phyloP scores from a whole-genome alignment of 805 yeast species.

The Lachancea thermotolerans region DNA sequence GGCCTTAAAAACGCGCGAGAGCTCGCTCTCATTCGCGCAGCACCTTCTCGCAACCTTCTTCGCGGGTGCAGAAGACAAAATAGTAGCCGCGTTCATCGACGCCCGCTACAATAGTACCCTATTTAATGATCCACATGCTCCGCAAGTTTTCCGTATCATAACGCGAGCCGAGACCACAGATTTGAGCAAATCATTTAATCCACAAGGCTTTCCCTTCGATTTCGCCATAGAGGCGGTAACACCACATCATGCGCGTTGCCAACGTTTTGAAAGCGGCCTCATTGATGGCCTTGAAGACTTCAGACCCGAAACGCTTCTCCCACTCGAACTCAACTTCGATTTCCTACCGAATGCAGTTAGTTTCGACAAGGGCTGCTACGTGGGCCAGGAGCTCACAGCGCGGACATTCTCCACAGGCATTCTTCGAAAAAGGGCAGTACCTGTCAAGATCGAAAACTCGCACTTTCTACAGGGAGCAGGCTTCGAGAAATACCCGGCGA shows the following conservation, averaged over 20 bases:
- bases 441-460: conserved; percentile 38
- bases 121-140: conserved; percentile 61
- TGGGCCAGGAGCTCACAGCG: conserved; percentile 92
- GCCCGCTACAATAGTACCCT: conserved; percentile 37
- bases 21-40: conserved; percentile 17
- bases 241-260: conserved; percentile 34
- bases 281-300: conserved; percentile 50
- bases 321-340: conserved; percentile 82
- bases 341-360: conserved; percentile 65
- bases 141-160: conserved; percentile 55
- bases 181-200: conserved; percentile 24
- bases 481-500: conserved; percentile 5
- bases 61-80: conserved; percentile 13
- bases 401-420: conserved; percentile 79
- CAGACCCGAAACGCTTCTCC: conserved; percentile 49
- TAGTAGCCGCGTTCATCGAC: conserved; percentile 18
- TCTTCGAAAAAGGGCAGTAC: conserved; percentile 76
- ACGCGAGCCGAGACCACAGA: conserved; percentile 25
- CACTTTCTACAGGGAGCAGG: conserved; percentile 1
- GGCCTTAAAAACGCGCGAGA: conserved; percentile 17
- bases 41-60: conserved; percentile 21
- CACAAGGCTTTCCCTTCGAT: conserved; percentile 22
- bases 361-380: conserved; percentile 88
- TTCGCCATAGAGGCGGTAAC: conserved; percentile 13
- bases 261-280: conserved; percentile 42